A percentile compares a stretch with the other conserved stretches of the same genome.
Conservation (phyloP, 768 basidiomycete genomes). For the Candolleomyces efflorescens region DNA sequence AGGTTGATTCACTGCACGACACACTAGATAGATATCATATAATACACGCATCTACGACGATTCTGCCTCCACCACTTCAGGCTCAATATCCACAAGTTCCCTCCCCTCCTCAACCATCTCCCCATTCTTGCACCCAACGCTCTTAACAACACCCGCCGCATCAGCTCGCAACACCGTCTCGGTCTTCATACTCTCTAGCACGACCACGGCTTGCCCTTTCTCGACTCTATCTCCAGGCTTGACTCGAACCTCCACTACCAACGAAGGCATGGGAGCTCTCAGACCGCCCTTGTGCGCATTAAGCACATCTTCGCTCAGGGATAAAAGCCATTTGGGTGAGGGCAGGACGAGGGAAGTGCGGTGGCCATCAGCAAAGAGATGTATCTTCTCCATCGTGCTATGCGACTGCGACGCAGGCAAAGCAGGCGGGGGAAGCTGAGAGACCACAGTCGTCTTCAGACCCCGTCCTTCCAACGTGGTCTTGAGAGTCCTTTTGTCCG, state of each 20-base stretch:
- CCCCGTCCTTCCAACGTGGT: slow-evolving; percentile 49
- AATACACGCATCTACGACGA: background rate
- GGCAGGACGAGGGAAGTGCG: slow-evolving; percentile 68
- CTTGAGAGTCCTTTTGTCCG: slow-evolving; percentile 46
- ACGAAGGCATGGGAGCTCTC: slow-evolving; percentile 88
- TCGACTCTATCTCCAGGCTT: slow-evolving; percentile 72
- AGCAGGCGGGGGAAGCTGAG: slow-evolving; percentile 55
- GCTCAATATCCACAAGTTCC: slow-evolving; percentile 69
- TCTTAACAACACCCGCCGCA: slow-evolving; percentile 61
- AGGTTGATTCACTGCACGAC: background rate
- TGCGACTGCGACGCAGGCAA: slow-evolving; percentile 51
- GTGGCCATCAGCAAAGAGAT: slow-evolving; percentile 61
- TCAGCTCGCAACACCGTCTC: slow-evolving; percentile 83
- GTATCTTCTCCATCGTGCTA: slow-evolving; percentile 67
- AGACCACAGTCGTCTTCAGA: slow-evolving; percentile 64
- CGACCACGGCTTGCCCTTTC: slow-evolving; percentile 75
- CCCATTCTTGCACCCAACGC: slow-evolving; percentile 75
- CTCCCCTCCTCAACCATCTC: slow-evolving; percentile 90
- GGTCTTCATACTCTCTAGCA: slow-evolving; percentile 97
- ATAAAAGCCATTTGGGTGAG: slow-evolving; percentile 65
- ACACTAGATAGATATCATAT: background rate
- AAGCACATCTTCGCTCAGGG: slow-evolving; percentile 57
- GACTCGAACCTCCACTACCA: slow-evolving; percentile 86
- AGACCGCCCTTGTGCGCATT: slow-evolving; percentile 58
- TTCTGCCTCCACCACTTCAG: slow-evolving; percentile 19